Evolutionary conservation across 2,329 filamentous ascomycete species (phyloP).

Genomic region (Cadophora luteo-olivacea): DNA sequence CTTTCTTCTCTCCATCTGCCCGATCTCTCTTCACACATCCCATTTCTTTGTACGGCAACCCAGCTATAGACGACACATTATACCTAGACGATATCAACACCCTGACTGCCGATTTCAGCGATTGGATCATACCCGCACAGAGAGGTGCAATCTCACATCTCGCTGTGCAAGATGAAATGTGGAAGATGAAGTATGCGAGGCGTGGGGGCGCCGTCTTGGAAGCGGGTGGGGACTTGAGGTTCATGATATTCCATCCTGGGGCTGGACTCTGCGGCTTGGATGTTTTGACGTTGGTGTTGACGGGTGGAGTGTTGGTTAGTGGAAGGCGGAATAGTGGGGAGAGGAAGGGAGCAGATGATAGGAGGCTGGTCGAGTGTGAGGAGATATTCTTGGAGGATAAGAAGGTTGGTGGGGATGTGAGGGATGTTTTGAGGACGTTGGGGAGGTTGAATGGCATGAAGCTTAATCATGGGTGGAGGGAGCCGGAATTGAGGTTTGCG

Average conservation of each 20-base stretch:
- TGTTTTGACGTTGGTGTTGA: slow-evolving; percentile 15
- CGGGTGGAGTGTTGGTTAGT: slow-evolving; percentile 6
- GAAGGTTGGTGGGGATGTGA: slow-evolving; percentile 6
- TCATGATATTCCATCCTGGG: slow-evolving; percentile 19
- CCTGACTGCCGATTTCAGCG: slow-evolving; percentile 12
- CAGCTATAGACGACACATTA: slow-evolving; percentile 4
- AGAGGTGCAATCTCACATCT: not conserved
- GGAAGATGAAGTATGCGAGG: slow-evolving; percentile 7
- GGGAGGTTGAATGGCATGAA: slow-evolving; percentile 4
- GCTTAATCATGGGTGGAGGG: slow-evolving; percentile 15
- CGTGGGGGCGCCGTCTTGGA: slow-evolving; percentile 15
- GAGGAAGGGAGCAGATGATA: not conserved
- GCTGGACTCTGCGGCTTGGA: slow-evolving; percentile 8
- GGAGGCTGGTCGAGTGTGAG: not conserved
- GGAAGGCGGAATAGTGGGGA: not conserved
- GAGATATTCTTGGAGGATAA: slow-evolving; percentile 6
- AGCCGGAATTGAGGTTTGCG: slow-evolving; percentile 22
- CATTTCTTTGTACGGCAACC: slow-evolving; percentile 9
- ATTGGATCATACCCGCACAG: slow-evolving; percentile 1
- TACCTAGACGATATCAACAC: slow-evolving; percentile 22
- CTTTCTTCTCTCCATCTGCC: slow-evolving; percentile 10
- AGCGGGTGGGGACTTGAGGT: slow-evolving; percentile 13
- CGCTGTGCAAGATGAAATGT: slow-evolving; percentile 20
- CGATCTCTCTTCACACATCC: slow-evolving; percentile 5
- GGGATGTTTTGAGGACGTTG: slow-evolving; percentile 15